Base-by-base conservation (phyloP, 495 filamentous ascomycete genomes). In the Cryomyces antarcticus region DNA sequence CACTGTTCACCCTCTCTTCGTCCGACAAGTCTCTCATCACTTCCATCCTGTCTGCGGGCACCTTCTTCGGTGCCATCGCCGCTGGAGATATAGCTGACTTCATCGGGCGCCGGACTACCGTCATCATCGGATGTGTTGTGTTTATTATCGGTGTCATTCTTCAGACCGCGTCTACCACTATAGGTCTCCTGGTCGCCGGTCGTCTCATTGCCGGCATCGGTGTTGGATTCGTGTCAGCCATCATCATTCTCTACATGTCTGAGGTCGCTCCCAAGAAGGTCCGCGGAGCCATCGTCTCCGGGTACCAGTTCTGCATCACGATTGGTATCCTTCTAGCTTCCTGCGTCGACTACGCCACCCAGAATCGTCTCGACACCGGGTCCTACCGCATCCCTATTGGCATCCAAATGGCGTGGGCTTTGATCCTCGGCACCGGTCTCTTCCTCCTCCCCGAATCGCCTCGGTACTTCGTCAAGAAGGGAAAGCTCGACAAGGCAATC, bases 191-290 rank as follows among this genome's bases (percentile, higher is more conserved):
- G 31, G 72, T 80, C 4, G 72, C 69, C 29, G 80, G 80, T 53
- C 76, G 80, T 66, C 55, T 82, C 44, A 62, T 84, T 51, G 73
- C 77, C 31, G 80, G 80, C 47, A 60, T 82, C 44, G 80, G 80
- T 59, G 72, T 83, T 41, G 80, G 80, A 43, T 79, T 82, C 46
- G 76, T 80, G 42, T 80, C 75, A 1, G 76, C 79, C 46, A 72
- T 81, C 52, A 71, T 81, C 59, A 78, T 82, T 55, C 65, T 81
- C 34, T 82, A 80, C 62, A 78, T 80, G 75, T 74, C 72, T 28
- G 77, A 80, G 59, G 67, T 70, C 44, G 65, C 68, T 6, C 77
- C 77, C 27, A 71, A 70, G 59, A 71, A 70, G 51, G 70, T 80
- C 39, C 72, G 77, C 53, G 77, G 77, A 57, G 72, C 73, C 27